A percentile compares a stretch with the other conserved stretches of the same genome.
phyloP scores from a whole-genome alignment of 768 basidiomycete species.

The Leccinum uliginosum region DNA sequence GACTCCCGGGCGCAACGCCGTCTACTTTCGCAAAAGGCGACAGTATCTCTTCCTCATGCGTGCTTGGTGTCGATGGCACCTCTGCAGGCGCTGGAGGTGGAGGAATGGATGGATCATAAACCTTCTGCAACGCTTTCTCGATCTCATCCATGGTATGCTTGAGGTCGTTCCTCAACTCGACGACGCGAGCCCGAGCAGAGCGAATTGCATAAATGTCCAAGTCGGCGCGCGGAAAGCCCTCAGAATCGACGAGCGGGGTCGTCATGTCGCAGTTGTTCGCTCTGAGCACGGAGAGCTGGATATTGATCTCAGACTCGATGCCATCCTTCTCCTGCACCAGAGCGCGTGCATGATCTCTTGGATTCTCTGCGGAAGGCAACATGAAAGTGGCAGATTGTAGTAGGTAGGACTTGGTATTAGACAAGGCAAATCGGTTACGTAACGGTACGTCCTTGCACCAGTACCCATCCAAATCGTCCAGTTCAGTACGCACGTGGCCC shows the following conservation, averaged over 20 bases:
- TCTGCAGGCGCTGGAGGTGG: slow-evolving; percentile 21
- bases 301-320: slow-evolving; percentile 68
- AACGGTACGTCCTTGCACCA: background rate
- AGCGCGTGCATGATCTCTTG: slow-evolving; percentile 54
- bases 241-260: slow-evolving; percentile 74
- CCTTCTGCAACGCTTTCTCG: slow-evolving; percentile 59
- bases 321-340: slow-evolving; percentile 66
- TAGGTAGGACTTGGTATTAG: too few species aligned
- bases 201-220: slow-evolving; percentile 81
- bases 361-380: slow-evolving; percentile 38
- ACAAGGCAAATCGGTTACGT: background rate
- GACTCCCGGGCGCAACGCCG: slow-evolving; percentile 73
- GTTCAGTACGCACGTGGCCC: too few species aligned
- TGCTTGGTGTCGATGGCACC: slow-evolving; percentile 19
- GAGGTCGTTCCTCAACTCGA: slow-evolving; percentile 78
- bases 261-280: slow-evolving; percentile 61
- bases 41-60: slow-evolving; percentile 12
- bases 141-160: slow-evolving; percentile 61
- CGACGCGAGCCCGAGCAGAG: slow-evolving; percentile 69
- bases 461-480: too few species aligned
- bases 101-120: slow-evolving; percentile 50
- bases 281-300: slow-evolving; percentile 57
- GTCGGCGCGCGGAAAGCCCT: slow-evolving; percentile 88
- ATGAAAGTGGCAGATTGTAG: slow-evolving; percentile 24
- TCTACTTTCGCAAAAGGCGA: slow-evolving; percentile 79